A percentile compares a stretch with the other conserved stretches of the same genome.
Evolutionary conservation across 2,329 filamentous ascomycete genomes (phyloP).

Genomic region (Dichotomopilus funicola): DNA sequence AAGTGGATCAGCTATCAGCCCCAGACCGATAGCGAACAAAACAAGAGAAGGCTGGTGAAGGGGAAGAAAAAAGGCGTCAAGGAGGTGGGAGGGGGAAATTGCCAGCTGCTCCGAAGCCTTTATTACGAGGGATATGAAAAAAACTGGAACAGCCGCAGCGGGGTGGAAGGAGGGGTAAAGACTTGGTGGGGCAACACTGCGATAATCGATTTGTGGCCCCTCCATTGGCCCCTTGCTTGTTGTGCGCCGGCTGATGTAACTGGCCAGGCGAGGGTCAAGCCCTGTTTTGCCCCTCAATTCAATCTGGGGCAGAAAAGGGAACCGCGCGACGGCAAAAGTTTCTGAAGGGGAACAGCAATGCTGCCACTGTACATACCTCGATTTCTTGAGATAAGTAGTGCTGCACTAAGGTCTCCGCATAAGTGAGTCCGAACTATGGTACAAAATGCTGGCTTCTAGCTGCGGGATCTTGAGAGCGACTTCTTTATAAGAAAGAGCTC

Average conservation of each 20-base stretch:
- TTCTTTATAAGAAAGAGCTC: not conserved
- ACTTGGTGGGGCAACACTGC: conserved; percentile 20
- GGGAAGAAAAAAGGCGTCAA: conserved; percentile 12
- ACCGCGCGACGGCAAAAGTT: conserved; percentile 11
- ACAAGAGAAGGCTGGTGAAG: conserved; percentile 17
- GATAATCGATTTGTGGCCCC: conserved; percentile 17
- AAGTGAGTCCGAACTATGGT: too few species aligned
- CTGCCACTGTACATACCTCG: not conserved
- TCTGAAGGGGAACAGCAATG: not conserved
- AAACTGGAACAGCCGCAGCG: conserved; percentile 15
- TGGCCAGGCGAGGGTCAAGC: conserved; percentile 24
- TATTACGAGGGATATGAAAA: conserved; percentile 17
- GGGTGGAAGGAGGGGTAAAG: conserved; percentile 23
- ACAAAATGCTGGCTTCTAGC: too few species aligned
- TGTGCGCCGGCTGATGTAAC: conserved; percentile 25
- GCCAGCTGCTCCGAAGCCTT: conserved; percentile 18
- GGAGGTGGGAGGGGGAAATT: conserved; percentile 14
- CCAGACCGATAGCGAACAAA: conserved; percentile 21
- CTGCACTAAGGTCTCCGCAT: too few species aligned
- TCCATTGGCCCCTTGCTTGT: conserved; percentile 18
- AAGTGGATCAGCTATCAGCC: conserved; percentile 23
- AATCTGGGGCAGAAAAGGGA: conserved; percentile 3
- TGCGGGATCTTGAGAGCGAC: not conserved
- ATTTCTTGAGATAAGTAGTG: not conserved
- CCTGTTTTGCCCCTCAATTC: conserved; percentile 25